Percentiles rank a stretch among this genome's conserved stretches.
phyloP scores from a whole-genome alignment of 2,329 filamentous ascomycete species.

The Ophiocordyceps camponoti-floridani region DNA sequence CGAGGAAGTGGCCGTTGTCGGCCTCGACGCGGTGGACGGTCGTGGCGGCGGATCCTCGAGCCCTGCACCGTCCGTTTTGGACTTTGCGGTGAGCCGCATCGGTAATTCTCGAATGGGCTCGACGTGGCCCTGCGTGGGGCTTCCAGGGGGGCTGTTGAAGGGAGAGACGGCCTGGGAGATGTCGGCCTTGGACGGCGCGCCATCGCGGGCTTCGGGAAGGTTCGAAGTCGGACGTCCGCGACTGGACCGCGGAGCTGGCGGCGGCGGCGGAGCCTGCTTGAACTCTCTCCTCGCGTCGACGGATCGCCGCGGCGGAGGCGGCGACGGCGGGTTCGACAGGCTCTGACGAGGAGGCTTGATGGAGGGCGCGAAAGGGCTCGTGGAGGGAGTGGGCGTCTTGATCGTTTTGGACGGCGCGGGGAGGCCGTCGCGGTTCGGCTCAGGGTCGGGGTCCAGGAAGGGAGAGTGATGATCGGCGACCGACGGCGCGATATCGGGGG shows the following conservation, averaged over 20 bases:
- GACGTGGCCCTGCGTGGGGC: conserved; percentile 33
- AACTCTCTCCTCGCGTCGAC: conserved; percentile 31
- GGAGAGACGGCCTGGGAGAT: conserved; percentile 43
- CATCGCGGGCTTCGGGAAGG: conserved; percentile 4
- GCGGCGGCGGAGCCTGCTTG: conserved; percentile 35
- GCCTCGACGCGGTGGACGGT: conserved; percentile 24
- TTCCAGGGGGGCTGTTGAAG: conserved; percentile 73
- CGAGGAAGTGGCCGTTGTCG: conserved; percentile 22
- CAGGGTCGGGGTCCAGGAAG: conserved; percentile 29
- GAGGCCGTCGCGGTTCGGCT: conserved; percentile 22
- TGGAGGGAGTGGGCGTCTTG: conserved; percentile 35
- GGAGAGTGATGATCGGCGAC: conserved; percentile 20
- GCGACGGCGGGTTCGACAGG: conserved; percentile 38
- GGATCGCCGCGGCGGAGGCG: conserved; percentile 45
- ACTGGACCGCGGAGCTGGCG: conserved; percentile 64
- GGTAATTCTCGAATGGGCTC: conserved; percentile 31
- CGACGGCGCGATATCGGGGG: conserved; percentile 30
- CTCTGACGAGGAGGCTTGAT: conserved; percentile 26
- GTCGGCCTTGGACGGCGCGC: conserved; percentile 4
- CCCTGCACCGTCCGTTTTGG: conserved; percentile 6
- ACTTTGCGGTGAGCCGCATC: conserved; percentile 19
- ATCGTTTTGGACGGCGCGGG: conserved; percentile 25
- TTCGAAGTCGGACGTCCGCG: conserved; percentile 30
- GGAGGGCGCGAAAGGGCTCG: conserved; percentile 28
- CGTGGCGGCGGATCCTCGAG: conserved; percentile 38